Conservation (phyloP, 139 green algal genomes). For the Closterium sp. region DNA sequence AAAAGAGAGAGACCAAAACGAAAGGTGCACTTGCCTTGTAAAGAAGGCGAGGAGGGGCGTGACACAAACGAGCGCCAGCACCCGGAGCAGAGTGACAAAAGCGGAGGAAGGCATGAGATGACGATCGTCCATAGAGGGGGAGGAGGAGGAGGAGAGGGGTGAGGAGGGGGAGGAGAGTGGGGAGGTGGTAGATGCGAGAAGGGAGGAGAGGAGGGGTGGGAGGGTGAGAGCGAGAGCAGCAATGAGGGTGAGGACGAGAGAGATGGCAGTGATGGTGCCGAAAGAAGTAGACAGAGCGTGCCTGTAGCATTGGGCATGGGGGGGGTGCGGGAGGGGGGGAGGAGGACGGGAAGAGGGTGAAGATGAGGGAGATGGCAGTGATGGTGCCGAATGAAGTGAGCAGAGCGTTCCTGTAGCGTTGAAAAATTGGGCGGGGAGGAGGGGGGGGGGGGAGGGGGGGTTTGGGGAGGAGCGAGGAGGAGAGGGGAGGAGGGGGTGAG, state of each 20-base stretch:
- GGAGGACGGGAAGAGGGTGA: background rate
- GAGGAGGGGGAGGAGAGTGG: background rate
- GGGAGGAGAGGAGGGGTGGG: background rate
- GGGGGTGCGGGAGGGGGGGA: no score
- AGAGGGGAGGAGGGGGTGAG: no score
- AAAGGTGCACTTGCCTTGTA: background rate
- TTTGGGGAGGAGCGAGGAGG: no score
- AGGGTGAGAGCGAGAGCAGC: background rate
- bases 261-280: background rate
- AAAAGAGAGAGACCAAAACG: background rate
- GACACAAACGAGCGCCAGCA: background rate
- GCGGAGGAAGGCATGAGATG: background rate
- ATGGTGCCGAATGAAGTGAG: background rate
- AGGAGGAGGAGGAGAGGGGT: background rate
- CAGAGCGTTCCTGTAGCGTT: no score
- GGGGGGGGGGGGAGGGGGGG: no score
- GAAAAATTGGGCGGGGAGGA: no score
- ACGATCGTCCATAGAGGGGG: background rate
- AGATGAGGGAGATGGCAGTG: background rate
- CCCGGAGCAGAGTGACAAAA: background rate
- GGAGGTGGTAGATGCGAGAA: background rate
- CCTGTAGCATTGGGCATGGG: background rate
- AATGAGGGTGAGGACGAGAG: background rate
- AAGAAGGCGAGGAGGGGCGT: background rate
- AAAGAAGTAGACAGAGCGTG: background rate